Conservation (phyloP, 495 filamentous ascomycete species). For the Penicillium pulvis region DNA sequence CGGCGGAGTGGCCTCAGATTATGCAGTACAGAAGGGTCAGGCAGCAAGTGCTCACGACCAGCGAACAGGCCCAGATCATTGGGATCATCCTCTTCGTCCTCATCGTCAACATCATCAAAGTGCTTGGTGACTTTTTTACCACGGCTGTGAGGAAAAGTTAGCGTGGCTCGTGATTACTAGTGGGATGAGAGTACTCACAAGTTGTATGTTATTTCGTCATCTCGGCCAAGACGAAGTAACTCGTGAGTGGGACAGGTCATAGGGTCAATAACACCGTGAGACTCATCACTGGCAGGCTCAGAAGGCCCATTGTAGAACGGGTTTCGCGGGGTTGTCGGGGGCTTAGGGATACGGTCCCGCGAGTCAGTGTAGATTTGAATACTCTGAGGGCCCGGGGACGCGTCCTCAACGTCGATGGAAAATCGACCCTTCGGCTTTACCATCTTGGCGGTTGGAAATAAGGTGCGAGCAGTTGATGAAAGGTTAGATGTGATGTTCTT, state of each 20-base stretch:
- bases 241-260: slow-evolving; percentile 9
- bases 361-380: slow-evolving; percentile 91
- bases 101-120: slow-evolving; percentile 48
- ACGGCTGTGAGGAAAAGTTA: slow-evolving; percentile 71
- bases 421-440: slow-evolving; percentile 58
- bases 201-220: slow-evolving; percentile 17
- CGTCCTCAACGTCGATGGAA: slow-evolving; percentile 58
- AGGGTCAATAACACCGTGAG: neutral
- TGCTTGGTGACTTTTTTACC: slow-evolving; percentile 81
- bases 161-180: slow-evolving; percentile 37
- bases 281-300: neutral
- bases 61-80: slow-evolving; percentile 49
- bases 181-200: slow-evolving; percentile 19
- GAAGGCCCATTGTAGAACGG: slow-evolving; percentile 55
- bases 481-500: slow-evolving; percentile 62
- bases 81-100: slow-evolving; percentile 52
- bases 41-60: slow-evolving; percentile 27
- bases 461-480: slow-evolving; percentile 67
- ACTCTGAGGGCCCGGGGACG: neutral
- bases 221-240: neutral
- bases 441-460: slow-evolving; percentile 60
- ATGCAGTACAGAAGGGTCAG: slow-evolving; percentile 14
- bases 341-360: slow-evolving; percentile 77
- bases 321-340: slow-evolving; percentile 62
- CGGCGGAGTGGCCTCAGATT: slow-evolving; percentile 63